Evolutionary conservation across 2,329 filamentous ascomycete genomes (phyloP).

Genomic region (Colletotrichum sojae): DNA sequence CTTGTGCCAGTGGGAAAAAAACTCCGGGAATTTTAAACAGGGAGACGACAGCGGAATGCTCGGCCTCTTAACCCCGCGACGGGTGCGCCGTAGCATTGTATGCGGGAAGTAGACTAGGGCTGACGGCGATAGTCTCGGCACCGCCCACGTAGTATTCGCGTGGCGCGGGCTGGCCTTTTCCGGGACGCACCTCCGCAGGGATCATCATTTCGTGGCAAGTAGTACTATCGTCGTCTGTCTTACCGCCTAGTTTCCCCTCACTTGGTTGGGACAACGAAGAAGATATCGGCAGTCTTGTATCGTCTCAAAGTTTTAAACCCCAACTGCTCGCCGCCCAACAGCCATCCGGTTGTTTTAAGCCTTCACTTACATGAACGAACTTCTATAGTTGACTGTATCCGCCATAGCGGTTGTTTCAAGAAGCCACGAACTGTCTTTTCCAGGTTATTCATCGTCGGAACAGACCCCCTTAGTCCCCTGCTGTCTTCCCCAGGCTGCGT

Average conservation of each 20-base stretch:
- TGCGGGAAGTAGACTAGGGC: not conserved
- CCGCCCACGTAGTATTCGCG: conserved; percentile 1
- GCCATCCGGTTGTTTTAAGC: too few relatives aligned
- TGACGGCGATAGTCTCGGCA: conserved; percentile 2
- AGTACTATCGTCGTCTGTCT: not conserved
- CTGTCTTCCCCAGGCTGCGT: not conserved
- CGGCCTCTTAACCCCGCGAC: not conserved
- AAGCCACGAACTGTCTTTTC: not conserved
- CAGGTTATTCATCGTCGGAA: not conserved
- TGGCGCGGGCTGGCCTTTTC: conserved; percentile 11
- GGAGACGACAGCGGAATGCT: not conserved
- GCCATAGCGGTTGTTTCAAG: too few relatives aligned
- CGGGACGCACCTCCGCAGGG: not conserved
- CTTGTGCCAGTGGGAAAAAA: not conserved
- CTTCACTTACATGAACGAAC: too few relatives aligned
- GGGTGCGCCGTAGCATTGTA: not conserved
- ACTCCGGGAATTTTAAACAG: not conserved
- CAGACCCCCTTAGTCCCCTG: not conserved
- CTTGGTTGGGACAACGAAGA: too few relatives aligned
- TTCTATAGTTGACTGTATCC: too few relatives aligned
- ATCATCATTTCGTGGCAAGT: not conserved
- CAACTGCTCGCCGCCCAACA: too few relatives aligned
- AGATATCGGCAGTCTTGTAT: too few relatives aligned
- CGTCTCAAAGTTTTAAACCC: too few relatives aligned
- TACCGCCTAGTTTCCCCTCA: too few relatives aligned